Evolutionary conservation across 768 basidiomycete species (phyloP).

Genomic region (Agaricus subrufescens): DNA sequence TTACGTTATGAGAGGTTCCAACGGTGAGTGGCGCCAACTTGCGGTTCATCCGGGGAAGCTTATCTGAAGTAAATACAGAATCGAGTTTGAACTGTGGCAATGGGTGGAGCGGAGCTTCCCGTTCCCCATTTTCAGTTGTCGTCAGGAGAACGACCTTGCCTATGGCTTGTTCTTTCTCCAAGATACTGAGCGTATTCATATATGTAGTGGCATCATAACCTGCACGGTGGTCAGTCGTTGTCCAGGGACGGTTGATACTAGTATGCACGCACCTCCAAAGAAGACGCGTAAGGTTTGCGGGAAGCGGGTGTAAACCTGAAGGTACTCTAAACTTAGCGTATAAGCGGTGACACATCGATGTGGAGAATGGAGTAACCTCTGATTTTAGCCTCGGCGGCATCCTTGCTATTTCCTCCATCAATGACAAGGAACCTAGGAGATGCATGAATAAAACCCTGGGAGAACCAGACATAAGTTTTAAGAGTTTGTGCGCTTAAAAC

Average conservation of each 20-base stretch:
- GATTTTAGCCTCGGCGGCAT: constrained; percentile 62
- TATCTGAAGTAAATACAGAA: constrained; percentile 41
- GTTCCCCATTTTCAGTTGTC: constrained; percentile 32
- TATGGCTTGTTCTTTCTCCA: constrained; percentile 58
- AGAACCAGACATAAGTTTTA: constrained; percentile 4
- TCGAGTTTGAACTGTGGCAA: constrained; percentile 52
- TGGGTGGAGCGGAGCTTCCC: constrained; percentile 39
- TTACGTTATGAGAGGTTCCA: constrained; percentile 35
- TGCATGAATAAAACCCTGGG: constrained; percentile 65
- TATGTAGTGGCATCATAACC: constrained; percentile 57
- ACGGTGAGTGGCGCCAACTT: constrained; percentile 46
- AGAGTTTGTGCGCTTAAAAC: background rate
- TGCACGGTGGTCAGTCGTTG: constrained; percentile 19
- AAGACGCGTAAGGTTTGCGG: constrained; percentile 74
- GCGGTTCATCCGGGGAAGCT: constrained; percentile 27
- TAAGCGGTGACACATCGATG: background rate
- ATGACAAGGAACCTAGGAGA: constrained; percentile 67
- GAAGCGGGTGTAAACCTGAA: constrained; percentile 65
- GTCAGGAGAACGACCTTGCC: constrained; percentile 65
- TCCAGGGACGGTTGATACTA: background rate
- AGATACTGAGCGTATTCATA: constrained; percentile 45
- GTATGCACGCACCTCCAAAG: constrained; percentile 52
- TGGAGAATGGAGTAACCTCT: constrained; percentile 41
- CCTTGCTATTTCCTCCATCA: constrained; percentile 63
- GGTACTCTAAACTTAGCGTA: constrained; percentile 43